Evolutionary conservation across 768 basidiomycete species (phyloP), one percentile per base, ranked within the genome.

Genomic region (Podaxis sp.): DNA sequence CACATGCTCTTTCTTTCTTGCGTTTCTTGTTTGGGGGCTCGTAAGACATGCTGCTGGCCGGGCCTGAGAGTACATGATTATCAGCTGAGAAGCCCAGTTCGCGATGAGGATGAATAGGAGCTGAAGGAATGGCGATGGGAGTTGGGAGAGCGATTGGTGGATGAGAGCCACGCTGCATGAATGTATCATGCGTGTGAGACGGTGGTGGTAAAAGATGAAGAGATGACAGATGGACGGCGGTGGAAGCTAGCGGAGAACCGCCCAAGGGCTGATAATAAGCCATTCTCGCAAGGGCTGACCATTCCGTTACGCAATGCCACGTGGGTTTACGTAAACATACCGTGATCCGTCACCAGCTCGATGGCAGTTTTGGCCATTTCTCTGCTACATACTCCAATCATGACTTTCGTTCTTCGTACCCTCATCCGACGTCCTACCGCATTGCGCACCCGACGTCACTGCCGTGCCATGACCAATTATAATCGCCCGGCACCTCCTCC

Each of bases 401-500:
- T 61, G 52, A 16, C 42, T 6, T 38, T 32, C 42, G 13, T 36
- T 23, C 37, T 53, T 14, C 42, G 42, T 14, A 6, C 40, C 13
- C 40, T 28, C 40, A 28, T 11, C 5, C 53, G n/a, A 36, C n/a
- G 9, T 53, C 6, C n/a, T 21, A 18, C 27, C 13, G n/a, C 44
- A 21, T 32, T 9, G 14, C 16, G 38, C 7, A 4, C 21, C 14
- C 40, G 11, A 42, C 14, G 25, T 9, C 58, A 18, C 65, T 65
- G 13, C 23, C 65, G 70, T 28, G 62, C 68, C 50, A 64, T 72
- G 53, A 72, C 80, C 7, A 72, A 67, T 0, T 69, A 87, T 27
- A 79, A 76, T 54, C 80, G 84, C 0, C 93, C 93, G 0, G 74
- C 84, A 0, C 94, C 94, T 0, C 89, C 88, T 1, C 82, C 89